These are phyloP conservation scores for Porcisia deanei DNA, from an alignment of 208 protist species.

Conservation along the genomic window DNA sequence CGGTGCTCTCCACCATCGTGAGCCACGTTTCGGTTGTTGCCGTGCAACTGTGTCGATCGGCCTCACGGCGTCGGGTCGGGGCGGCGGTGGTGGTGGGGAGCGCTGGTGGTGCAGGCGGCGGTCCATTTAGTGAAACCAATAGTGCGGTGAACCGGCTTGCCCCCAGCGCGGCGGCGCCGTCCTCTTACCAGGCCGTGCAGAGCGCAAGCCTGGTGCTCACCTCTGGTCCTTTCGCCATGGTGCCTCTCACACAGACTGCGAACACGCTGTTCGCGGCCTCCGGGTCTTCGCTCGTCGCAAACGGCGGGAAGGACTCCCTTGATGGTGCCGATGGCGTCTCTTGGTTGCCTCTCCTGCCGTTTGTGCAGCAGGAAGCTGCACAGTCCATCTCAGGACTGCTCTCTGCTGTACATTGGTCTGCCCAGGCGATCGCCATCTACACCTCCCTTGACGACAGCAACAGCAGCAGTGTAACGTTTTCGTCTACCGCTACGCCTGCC, in stretches of 20 bases:
- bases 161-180: neutral
- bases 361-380: constrained; percentile 21
- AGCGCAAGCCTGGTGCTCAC: constrained; percentile 23
- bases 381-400: constrained; percentile 16
- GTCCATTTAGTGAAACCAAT: neutral
- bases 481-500: neutral
- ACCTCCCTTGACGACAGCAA: neutral
- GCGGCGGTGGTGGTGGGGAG: constrained; percentile 4
- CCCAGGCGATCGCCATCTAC: constrained; percentile 11
- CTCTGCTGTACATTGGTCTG: constrained; percentile 17
- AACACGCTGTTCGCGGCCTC: constrained; percentile 19
- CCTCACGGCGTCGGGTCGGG: constrained; percentile 10
- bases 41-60: constrained; percentile 30
- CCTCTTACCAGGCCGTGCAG: constrained; percentile 26
- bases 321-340: neutral
- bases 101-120: neutral
- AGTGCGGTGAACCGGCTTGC: too few species aligned
- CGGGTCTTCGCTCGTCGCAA: neutral
- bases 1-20: constrained; percentile 14
- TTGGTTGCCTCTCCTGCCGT: constrained; percentile 19
- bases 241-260: constrained; percentile 24
- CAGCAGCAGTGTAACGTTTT: neutral
- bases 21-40: constrained; percentile 25
- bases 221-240: constrained; percentile 25
- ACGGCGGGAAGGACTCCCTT: neutral